Conservation (phyloP, 1,284 basidiomycete genomes). For the Boletus sp. region DNA sequence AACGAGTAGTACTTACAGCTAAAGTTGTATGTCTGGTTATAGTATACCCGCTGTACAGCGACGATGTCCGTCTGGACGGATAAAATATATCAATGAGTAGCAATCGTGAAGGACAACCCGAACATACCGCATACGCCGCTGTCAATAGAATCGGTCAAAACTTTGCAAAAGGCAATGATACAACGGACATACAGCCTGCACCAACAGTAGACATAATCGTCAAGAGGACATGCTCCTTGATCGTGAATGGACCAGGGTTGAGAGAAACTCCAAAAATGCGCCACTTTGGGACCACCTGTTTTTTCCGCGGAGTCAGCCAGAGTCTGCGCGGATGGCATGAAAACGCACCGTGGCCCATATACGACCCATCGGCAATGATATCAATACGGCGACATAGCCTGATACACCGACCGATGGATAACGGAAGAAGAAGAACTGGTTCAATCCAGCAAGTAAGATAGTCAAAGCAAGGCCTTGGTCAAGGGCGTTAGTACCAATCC, state of each 20-base stretch:
- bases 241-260: constrained; percentile 69
- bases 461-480: constrained; percentile 42
- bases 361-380: constrained; percentile 63
- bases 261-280: constrained; percentile 54
- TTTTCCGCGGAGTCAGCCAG: not conserved
- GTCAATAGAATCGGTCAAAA: constrained; percentile 5
- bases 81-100: not conserved
- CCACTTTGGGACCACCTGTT: constrained; percentile 47
- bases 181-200: constrained; percentile 34
- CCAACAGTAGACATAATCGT: constrained; percentile 81
- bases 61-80: constrained; percentile 60
- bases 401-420: constrained; percentile 52
- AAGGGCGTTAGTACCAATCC: not conserved
- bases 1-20: constrained; percentile 39
- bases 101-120: not conserved
- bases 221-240: constrained; percentile 67
- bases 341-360: constrained; percentile 45
- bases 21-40: constrained; percentile 63
- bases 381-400: constrained; percentile 56
- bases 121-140: constrained; percentile 32
- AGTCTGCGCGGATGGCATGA: too few relatives aligned
- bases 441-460: constrained; percentile 55
- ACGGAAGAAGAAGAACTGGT: constrained; percentile 68
- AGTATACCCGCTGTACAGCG: constrained; percentile 71
- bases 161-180: not conserved